Evolutionary conservation across 2,329 filamentous ascomycete genomes (phyloP).

Genomic region (Trichoderma atroviride): DNA sequence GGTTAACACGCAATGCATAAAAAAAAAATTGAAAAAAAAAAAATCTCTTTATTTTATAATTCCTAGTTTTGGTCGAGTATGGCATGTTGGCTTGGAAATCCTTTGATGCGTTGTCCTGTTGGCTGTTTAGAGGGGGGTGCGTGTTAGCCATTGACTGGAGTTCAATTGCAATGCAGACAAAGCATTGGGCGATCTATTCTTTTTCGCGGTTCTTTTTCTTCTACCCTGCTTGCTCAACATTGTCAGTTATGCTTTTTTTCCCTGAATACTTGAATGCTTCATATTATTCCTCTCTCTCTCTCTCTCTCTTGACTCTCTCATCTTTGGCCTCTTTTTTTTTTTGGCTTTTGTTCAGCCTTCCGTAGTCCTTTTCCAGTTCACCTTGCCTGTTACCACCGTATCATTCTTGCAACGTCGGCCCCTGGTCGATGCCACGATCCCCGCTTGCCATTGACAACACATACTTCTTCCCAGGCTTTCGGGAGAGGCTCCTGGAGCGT

Average conservation of each 20-base stretch:
- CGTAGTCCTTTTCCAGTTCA: background rate
- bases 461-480: constrained; percentile 25
- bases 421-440: constrained; percentile 9
- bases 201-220: background rate
- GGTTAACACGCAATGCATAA: background rate
- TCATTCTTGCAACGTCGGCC: background rate
- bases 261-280: background rate
- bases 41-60: background rate
- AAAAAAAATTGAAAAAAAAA: no score
- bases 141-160: background rate
- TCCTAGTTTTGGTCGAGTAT: background rate
- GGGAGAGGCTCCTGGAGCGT: constrained; percentile 22
- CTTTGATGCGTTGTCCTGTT: constrained; percentile 18
- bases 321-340: background rate
- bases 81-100: background rate
- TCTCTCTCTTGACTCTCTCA: background rate
- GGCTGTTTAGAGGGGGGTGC: background rate
- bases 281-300: background rate
- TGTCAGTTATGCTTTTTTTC: background rate
- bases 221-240: background rate
- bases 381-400: background rate
- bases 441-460: constrained; percentile 23
- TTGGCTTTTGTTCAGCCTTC: background rate
- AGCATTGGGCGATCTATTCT: constrained; percentile 25
- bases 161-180: constrained; percentile 2